Conservation (phyloP, 164 flowering plant species). For the Houttuynia cordata region DNA sequence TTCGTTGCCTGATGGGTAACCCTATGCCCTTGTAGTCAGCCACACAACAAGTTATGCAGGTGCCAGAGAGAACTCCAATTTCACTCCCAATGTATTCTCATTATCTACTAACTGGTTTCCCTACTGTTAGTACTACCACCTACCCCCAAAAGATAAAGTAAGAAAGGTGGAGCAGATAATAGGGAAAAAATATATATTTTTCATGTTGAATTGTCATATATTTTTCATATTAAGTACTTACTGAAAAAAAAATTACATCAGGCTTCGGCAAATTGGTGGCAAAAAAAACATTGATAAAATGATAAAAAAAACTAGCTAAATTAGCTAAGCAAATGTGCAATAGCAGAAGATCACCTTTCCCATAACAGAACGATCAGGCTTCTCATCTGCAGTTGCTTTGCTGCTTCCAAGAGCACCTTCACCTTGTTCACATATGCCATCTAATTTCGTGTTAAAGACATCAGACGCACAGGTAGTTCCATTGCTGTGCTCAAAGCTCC, state of each 20-base stretch:
- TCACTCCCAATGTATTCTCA: background rate
- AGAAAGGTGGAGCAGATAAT: background rate
- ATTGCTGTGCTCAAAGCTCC: conserved; percentile 19
- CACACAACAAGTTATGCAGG: too few relatives aligned
- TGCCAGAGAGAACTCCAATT: background rate
- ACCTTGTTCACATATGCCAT: conserved; percentile 4
- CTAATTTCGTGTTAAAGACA: conserved; percentile 1
- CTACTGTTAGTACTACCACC: background rate
- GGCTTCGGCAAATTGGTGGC: background rate
- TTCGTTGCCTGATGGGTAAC: too few relatives aligned
- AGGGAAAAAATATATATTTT: too few relatives aligned
- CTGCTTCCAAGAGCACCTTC: conserved; percentile 11
- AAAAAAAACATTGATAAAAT: too few relatives aligned
- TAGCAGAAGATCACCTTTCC: background rate
- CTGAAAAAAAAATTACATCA: background rate
- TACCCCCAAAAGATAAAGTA: background rate
- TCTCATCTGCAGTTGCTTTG: background rate
- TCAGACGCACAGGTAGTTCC: conserved; percentile 9
- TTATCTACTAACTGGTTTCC: background rate
- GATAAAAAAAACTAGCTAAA: too few relatives aligned
- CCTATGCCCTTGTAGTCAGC: too few relatives aligned
- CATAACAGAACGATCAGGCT: background rate
- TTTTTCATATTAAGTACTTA: background rate
- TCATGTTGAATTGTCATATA: too few relatives aligned
- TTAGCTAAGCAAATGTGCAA: background rate